Evolutionary conservation across 108 stramenopile species (phyloP), one percentile per base, ranked within the genome.

Genomic region (Schizochytrium sp.): DNA sequence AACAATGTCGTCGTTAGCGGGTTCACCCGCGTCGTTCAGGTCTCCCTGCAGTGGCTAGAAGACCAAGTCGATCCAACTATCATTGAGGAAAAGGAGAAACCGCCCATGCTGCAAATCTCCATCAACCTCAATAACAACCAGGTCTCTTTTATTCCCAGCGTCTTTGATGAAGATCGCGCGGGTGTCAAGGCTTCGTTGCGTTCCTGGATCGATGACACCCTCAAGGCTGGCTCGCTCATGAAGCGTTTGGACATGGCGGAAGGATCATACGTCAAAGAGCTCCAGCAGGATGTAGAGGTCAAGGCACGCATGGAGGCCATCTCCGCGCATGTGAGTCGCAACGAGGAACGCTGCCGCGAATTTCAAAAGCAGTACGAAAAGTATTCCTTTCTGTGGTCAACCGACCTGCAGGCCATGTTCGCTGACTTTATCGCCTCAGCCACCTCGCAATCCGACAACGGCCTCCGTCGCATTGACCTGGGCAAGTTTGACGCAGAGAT

Each of bases 231-330:
- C 29, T 93, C 93, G 23, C 92, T 96, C 45, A 94, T 96, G 76
- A 95, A 96, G 91, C 94, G 96, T 25, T 92, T 97, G 16, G 96
- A 97, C 41, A 5, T 45, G 89, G 72, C 90, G 18, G 95, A 97
- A 21, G 96, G 96, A n/a, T 94, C 91, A 4, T 97, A 96, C 72
- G 83, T 96, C 88, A 93, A 93, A 57, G 96, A 97, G 94, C 93
- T 96, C 89, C 91, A 95, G 58, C 90, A 93, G 6, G 95, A 96
- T 93, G 60, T 91, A 23, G 91, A 93, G 53, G 93, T 96, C 34
- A 93, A 92, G 63, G 91, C 88, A 88, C 88, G 93, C 60, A 87
- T 97, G 91, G 95, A 96, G 41, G 57, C 72, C n/a, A 90, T 97
- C 57, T 90, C 95, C 6, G 94, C 94, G 87, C 76, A 91, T n/a